Evolutionary conservation across 495 filamentous ascomycete genomes (phyloP).

Genomic region (Talaromyces proteolyticus): DNA sequence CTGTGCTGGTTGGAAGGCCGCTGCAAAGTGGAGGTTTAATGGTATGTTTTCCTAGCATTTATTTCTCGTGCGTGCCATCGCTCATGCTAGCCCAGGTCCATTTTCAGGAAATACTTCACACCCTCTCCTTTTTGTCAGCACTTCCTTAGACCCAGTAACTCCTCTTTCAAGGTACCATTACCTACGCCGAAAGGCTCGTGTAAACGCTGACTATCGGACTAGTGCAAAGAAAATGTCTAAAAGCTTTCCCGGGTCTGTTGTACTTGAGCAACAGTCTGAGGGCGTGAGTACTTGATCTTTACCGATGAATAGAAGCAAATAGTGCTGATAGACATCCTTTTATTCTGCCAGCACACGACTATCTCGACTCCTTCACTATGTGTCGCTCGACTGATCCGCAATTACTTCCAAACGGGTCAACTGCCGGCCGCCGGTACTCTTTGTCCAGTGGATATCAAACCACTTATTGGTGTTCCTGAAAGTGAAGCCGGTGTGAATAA

Average conservation of each 20-base stretch:
- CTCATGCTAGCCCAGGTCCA: conserved; percentile 17
- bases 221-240: conserved; percentile 45
- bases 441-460: conserved; percentile 33
- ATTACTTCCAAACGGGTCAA: conserved; percentile 42
- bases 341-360: conserved; percentile 34
- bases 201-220: not conserved
- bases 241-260: conserved; percentile 43
- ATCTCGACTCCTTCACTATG: conserved; percentile 43
- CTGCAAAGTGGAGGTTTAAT: conserved; percentile 51
- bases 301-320: not conserved
- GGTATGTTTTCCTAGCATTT: conserved; percentile 16
- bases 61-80: not conserved
- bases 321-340: not conserved
- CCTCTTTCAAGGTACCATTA: conserved; percentile 36
- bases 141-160: conserved; percentile 55
- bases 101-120: conserved; percentile 37
- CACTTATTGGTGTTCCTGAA: conserved; percentile 16
- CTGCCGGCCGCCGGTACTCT: conserved; percentile 34
- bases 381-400: conserved; percentile 31
- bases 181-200: not conserved
- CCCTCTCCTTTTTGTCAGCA: conserved; percentile 56
- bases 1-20: conserved; percentile 53
- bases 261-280: conserved; percentile 47
- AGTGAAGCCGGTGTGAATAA: not conserved
- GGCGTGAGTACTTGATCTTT: conserved; percentile 35